Evolutionary conservation across 1,284 basidiomycete species (phyloP).

Genomic region (Lignosus rhinocerotis): DNA sequence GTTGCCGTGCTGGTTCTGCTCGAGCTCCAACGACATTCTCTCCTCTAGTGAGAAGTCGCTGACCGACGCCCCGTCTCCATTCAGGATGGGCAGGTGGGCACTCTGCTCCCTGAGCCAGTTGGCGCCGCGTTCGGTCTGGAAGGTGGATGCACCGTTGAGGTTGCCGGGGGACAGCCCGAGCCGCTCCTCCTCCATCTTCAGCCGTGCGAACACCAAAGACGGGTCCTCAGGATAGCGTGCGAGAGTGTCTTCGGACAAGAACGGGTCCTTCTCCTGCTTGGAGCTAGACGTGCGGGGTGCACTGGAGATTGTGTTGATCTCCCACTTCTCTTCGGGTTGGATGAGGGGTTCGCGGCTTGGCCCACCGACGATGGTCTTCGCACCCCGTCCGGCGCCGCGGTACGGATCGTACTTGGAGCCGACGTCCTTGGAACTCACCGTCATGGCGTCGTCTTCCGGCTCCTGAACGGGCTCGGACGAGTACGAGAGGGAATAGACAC

Average conservation of each 20-base stretch:
- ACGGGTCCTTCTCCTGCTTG: conserved; percentile 24
- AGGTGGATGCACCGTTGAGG: conserved; percentile 43
- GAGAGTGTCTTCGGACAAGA: conserved; percentile 30
- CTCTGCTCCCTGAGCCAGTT: conserved; percentile 86
- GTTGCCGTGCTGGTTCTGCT: conserved; percentile 65
- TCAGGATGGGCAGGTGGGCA: conserved; percentile 51
- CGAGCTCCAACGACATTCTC: conserved; percentile 51
- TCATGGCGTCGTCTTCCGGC: conserved; percentile 69
- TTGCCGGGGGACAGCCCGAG: conserved; percentile 46
- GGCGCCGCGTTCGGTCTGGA: conserved; percentile 63
- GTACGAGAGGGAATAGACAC: conserved; percentile 58
- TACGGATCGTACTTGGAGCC: conserved; percentile 34
- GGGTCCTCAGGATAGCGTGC: conserved; percentile 44
- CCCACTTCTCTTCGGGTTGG: conserved; percentile 22
- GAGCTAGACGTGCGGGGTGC: conserved; percentile 19
- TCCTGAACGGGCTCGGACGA: conserved; percentile 38
- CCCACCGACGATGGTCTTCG: conserved; percentile 32
- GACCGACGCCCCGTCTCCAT: conserved; percentile 15
- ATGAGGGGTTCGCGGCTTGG: conserved; percentile 28
- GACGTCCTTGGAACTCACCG: conserved; percentile 69
- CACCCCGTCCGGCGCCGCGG: conserved; percentile 20
- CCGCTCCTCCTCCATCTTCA: conserved; percentile 51
- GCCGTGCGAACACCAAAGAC: conserved; percentile 55
- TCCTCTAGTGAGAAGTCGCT: conserved; percentile 27
- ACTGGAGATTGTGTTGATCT: conserved; percentile 22